A percentile compares a stretch with the other conserved stretches of the same genome.
phyloP scores from a whole-genome alignment of 1,284 basidiomycete species.

The Trametes pubescens region DNA sequence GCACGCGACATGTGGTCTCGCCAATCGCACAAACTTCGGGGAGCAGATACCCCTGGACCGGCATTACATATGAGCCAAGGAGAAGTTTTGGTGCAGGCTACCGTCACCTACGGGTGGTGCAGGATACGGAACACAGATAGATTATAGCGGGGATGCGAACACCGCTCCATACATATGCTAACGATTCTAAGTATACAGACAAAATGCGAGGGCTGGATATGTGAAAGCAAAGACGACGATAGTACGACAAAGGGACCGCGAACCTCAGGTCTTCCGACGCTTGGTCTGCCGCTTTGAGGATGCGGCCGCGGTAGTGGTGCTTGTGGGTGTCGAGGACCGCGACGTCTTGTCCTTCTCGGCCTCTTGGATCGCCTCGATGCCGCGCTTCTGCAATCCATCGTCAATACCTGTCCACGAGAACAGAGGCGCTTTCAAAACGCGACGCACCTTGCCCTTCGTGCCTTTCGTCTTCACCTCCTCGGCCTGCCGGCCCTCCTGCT shows the following conservation, averaged over 20 bases:
- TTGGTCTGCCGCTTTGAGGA: conserved; percentile 53
- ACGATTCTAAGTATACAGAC: conserved; percentile 27
- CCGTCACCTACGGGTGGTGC: too few species aligned
- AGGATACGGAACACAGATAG: conserved; percentile 10
- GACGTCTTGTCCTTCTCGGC: conserved; percentile 62
- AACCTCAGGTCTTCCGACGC: conserved; percentile 40
- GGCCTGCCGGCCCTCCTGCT: conserved; percentile 70
- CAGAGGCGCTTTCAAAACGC: not conserved
- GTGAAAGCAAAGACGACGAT: conserved; percentile 2
- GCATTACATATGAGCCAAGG: not conserved
- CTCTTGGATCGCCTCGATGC: conserved; percentile 70
- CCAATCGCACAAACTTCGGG: not conserved
- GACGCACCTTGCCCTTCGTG: conserved; percentile 66
- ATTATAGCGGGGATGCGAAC: conserved; percentile 11
- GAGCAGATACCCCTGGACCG: not conserved
- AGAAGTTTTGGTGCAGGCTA: not conserved
- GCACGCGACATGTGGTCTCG: not conserved
- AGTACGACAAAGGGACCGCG: not conserved
- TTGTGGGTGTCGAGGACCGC: conserved; percentile 64
- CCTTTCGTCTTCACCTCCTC: conserved; percentile 72
- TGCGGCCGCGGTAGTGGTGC: conserved; percentile 47
- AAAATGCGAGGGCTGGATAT: not conserved
- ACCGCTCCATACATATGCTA: conserved; percentile 21
- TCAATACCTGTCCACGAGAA: not conserved
- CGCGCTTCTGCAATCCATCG: conserved; percentile 60